These are phyloP conservation scores for Pleurotus pulmonarius DNA, from an alignment of 768 basidiomycete genomes.

Conservation along the genomic window DNA sequence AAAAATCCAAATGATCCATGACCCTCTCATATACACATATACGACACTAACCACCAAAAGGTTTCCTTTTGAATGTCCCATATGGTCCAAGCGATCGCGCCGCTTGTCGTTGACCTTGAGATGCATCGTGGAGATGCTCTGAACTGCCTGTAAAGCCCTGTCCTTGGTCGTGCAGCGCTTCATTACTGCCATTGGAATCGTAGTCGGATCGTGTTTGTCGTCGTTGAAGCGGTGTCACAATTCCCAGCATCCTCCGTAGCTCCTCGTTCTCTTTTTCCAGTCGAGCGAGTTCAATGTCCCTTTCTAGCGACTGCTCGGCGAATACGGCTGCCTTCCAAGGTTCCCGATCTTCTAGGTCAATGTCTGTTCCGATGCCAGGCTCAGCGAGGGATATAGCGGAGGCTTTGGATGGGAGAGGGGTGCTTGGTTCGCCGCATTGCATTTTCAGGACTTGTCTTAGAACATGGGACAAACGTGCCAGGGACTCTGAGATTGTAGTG, in stretches of 20 bases:
- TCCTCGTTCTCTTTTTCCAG: constrained; percentile 87
- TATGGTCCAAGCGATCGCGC: constrained; percentile 30
- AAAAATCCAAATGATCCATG: constrained; percentile 1
- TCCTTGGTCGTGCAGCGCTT: background rate
- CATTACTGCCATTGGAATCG: background rate
- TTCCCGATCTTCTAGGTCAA: constrained; percentile 34
- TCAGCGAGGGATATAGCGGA: constrained; percentile 1
- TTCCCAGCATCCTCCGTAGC: constrained; percentile 66
- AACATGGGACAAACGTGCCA: constrained; percentile 65
- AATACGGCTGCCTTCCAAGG: constrained; percentile 29
- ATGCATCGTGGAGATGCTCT: background rate
- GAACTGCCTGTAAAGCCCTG: background rate
- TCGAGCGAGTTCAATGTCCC: constrained; percentile 87
- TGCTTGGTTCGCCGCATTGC: constrained; percentile 56
- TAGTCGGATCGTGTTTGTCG: background rate
- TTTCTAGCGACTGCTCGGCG: constrained; percentile 78
- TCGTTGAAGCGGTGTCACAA: constrained; percentile 29
- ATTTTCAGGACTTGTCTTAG: constrained; percentile 69
- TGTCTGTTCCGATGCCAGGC: background rate
- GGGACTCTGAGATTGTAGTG: constrained; percentile 62
- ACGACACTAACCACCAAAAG: constrained; percentile 15
- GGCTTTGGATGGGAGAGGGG: constrained; percentile 9
- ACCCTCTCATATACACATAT: background rate
- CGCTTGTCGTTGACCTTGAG: background rate
- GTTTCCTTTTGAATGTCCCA: constrained; percentile 37